A percentile compares a stretch with the other conserved stretches of the same genome.
These are phyloP conservation scores for Pharnaceum exiguum DNA, from an alignment of 148 eudicot genomes.

Conservation along the genomic window DNA sequence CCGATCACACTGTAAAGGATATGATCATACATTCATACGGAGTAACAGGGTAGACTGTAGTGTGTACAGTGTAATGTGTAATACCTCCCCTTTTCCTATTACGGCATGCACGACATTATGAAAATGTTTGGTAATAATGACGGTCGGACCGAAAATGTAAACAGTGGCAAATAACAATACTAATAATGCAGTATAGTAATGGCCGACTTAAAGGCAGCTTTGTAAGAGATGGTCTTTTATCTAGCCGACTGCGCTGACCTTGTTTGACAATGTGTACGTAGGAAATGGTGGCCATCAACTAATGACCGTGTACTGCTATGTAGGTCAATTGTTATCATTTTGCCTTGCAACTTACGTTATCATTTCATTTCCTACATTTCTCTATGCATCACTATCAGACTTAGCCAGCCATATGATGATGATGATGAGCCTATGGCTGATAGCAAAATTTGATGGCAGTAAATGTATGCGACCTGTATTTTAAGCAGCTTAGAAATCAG, in stretches of 20 bases:
- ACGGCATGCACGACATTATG: constrained; percentile 11
- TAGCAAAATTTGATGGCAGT: no score
- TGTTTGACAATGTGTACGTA: neutral
- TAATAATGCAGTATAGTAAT: no score
- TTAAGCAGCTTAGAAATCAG: no score
- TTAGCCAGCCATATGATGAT: no score
- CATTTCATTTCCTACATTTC: neutral
- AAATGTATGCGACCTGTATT: no score
- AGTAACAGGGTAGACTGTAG: no score
- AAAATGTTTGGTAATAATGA: constrained; percentile 13
- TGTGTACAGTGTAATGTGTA: no score
- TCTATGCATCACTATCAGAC: neutral
- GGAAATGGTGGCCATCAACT: constrained; percentile 6
- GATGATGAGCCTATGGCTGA: no score
- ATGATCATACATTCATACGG: no score
- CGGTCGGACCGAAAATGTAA: constrained; percentile 19
- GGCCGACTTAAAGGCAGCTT: constrained; percentile 13
- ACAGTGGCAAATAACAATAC: neutral
- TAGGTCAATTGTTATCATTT: constrained; percentile 25
- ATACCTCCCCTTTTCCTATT: no score
- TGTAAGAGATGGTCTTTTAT: neutral
- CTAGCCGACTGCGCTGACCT: constrained; percentile 16
- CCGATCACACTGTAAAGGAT: no score
- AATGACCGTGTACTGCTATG: neutral
- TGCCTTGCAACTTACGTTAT: constrained; percentile 19